A percentile compares a stretch with the other conserved stretches of the same genome.
These are phyloP conservation scores for Penicillium vulpinum DNA, from an alignment of 2,329 filamentous ascomycete genomes.

Conservation along the genomic window DNA sequence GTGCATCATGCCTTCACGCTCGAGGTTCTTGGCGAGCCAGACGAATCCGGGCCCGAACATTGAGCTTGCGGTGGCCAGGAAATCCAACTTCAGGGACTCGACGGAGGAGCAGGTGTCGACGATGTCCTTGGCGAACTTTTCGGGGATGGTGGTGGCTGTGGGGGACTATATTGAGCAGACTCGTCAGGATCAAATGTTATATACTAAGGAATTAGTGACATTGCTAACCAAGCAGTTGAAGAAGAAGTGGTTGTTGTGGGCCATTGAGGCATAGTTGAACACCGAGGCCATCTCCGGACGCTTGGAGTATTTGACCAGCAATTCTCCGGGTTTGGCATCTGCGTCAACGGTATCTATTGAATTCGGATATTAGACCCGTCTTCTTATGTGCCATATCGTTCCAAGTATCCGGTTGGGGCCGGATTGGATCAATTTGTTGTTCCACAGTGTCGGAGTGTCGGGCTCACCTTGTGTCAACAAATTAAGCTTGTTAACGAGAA, in stretches of 20 bases:
- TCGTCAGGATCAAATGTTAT: conserved; percentile 7
- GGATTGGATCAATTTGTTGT: neutral
- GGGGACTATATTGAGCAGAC: conserved; percentile 36
- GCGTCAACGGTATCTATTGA: conserved; percentile 63
- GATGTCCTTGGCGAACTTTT: conserved; percentile 60
- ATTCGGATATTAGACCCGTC: neutral
- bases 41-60: conserved; percentile 99
- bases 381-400: neutral
- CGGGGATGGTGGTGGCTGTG: conserved; percentile 54
- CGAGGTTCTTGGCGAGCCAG: conserved; percentile 74
- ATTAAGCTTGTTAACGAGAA: conserved; percentile 76
- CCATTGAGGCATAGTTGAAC: conserved; percentile 98
- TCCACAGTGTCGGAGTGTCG: conserved; percentile 23
- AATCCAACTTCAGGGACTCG: conserved; percentile 76
- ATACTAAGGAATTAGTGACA: too few relatives aligned
- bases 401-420: neutral
- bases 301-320: conserved; percentile 74
- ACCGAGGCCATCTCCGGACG: conserved; percentile 72
- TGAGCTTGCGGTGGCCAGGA: conserved; percentile 75
- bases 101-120: conserved; percentile 74
- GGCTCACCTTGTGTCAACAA: conserved; percentile 65
- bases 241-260: conserved; percentile 76
- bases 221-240: conserved; percentile 48
- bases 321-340: conserved; percentile 61
- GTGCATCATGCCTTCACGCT: conserved; percentile 53